Evolutionary conservation across 768 basidiomycete genomes (phyloP).

Genomic region (Suillus cothurnatus): DNA sequence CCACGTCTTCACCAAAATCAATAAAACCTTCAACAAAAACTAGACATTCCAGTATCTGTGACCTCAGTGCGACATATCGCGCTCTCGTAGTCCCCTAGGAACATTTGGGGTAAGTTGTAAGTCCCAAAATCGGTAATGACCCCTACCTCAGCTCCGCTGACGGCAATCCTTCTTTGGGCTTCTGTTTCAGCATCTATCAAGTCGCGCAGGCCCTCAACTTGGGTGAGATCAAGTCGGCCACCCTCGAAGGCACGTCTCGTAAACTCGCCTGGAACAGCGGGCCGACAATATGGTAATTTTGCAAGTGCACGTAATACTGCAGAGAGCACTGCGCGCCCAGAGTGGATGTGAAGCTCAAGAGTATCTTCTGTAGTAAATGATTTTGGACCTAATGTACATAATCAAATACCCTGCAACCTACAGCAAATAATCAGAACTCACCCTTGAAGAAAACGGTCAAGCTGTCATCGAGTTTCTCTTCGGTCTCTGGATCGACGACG

Average conservation of each 20-base stretch:
- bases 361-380: slow-evolving; percentile 87
- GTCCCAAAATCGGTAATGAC: background rate
- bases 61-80: slow-evolving; percentile 65
- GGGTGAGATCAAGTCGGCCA: slow-evolving; percentile 83
- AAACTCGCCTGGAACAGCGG: slow-evolving; percentile 88
- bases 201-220: slow-evolving; percentile 87
- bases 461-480: slow-evolving; percentile 74
- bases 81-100: slow-evolving; percentile 63
- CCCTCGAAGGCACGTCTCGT: slow-evolving; percentile 81
- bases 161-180: slow-evolving; percentile 71
- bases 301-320: slow-evolving; percentile 69
- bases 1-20: slow-evolving; percentile 86
- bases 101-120: background rate
- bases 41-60: slow-evolving; percentile 68
- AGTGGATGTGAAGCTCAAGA: slow-evolving; percentile 86
- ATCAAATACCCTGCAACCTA: slow-evolving; percentile 5
- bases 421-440: slow-evolving; percentile 27
- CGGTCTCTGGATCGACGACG: slow-evolving; percentile 62
- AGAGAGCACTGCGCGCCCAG: slow-evolving; percentile 77
- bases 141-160: slow-evolving; percentile 68
- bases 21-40: slow-evolving; percentile 87
- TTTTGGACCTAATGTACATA: slow-evolving; percentile 53
- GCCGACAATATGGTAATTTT: slow-evolving; percentile 62
- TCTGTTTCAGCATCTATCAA: slow-evolving; percentile 90
- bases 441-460: slow-evolving; percentile 84